These are phyloP conservation scores for Aureobasidium namibiae DNA, from an alignment of 2,329 filamentous ascomycete genomes.

Conservation along the genomic window DNA sequence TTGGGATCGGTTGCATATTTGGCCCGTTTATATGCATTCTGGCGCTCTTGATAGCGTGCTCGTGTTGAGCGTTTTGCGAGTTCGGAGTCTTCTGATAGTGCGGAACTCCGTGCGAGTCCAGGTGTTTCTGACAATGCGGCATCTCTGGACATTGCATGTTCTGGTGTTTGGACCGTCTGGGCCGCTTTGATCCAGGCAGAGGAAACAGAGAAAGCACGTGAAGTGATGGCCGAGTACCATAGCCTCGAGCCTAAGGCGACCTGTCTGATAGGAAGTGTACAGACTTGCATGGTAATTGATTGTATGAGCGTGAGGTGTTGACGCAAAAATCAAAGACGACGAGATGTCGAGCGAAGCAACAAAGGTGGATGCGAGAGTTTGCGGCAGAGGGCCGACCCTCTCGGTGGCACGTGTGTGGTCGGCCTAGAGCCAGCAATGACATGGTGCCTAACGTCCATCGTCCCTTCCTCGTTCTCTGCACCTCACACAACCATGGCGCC, in stretches of 20 bases:
- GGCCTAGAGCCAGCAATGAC: background rate
- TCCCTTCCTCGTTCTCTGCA: too few species aligned
- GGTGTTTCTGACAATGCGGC: background rate
- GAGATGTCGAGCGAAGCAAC: background rate
- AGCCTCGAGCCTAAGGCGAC: background rate
- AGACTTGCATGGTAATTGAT: background rate
- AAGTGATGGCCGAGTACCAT: background rate
- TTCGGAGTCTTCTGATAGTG: background rate
- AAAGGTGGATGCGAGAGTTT: background rate
- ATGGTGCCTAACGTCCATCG: background rate
- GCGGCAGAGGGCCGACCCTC: background rate
- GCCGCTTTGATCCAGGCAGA: background rate
- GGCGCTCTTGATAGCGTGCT: background rate
- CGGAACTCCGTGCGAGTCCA: too few species aligned
- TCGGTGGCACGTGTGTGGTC: background rate
- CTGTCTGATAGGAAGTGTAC: background rate
- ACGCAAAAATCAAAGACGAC: background rate
- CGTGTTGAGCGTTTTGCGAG: background rate
- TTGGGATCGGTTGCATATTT: background rate
- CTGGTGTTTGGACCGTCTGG: background rate
- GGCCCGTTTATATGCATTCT: background rate
- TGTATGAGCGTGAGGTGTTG: background rate
- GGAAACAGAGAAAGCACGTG: background rate
- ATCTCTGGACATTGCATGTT: background rate
- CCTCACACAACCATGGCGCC: slow-evolving; percentile 30